Evolutionary conservation across 768 basidiomycete species (phyloP), one percentile per base, ranked within the genome.

Genomic region (Tubosaeta sp.): DNA sequence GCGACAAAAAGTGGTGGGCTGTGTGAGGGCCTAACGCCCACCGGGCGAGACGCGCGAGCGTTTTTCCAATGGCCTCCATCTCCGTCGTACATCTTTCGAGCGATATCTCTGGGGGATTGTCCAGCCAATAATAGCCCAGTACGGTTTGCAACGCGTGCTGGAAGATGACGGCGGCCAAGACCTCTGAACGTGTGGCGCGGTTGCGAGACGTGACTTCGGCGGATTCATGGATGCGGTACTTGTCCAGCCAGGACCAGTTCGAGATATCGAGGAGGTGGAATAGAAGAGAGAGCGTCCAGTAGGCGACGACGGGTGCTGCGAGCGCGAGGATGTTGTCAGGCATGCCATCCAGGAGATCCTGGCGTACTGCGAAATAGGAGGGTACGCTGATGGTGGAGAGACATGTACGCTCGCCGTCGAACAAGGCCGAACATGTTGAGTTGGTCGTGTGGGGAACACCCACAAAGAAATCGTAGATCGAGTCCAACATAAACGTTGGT

Each of bases 111-210:
- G 75, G 44, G 11, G 59, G 55, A 6, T 81, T 76, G 12, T 79
- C 74, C 44, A 95, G 56, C 83, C 84, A 88, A 29, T 79, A 67
- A 11, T 79, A 66, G 1, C 91, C 96, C 11, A 96, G 69, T 1
- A 72, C 52, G 0, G 92, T 95, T 70, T 98, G 96, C 6, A 96
- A 60, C 18, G 77, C 62, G 52, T 99, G 96, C 66, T 99, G 96
- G 40, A 93, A 56, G 9, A 95, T 44, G 48, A 99, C 94, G 0
- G 90, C 90, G 58, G 74, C 69, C 31, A 95, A 61, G 53, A 99
- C 95, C 53, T 92, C 66, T 3, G 62, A 46, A 9, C 82, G 80
- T 0, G 89, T 83, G 4, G 81, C 94, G 9, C 81, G 76, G 66
- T 98, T 98, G 50, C 82, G 76, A 3, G 79, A 68, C 51, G 76